A percentile compares a stretch with the other conserved stretches of the same genome.
These are phyloP conservation scores for Solanum lycopersicoides DNA, from an alignment of 257 asterid genomes.

Conservation along the genomic window DNA sequence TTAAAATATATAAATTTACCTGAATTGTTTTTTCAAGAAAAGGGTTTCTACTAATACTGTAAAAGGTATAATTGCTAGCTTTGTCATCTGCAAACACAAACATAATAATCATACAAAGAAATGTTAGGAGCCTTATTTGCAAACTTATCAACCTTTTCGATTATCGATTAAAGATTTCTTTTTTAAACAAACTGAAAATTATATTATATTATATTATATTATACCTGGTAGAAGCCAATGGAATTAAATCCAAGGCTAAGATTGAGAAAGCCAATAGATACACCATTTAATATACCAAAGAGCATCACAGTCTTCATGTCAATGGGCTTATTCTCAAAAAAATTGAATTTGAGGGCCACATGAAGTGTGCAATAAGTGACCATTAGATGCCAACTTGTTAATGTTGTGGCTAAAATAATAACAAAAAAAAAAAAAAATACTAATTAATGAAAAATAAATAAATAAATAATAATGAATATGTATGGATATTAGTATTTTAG, in stretches of 20 bases:
- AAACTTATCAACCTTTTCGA: not conserved
- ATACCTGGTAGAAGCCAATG: slow-evolving; percentile 87
- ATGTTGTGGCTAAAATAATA: slow-evolving; percentile 66
- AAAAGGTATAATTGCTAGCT: slow-evolving; percentile 90
- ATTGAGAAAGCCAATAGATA: slow-evolving; percentile 85
- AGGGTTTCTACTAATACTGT: slow-evolving; percentile 73
- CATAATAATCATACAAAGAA: not conserved
- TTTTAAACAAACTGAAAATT: not conserved
- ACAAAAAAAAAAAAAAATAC: not conserved
- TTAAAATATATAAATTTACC: slow-evolving; percentile 18
- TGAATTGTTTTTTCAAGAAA: slow-evolving; percentile 75
- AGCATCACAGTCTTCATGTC: slow-evolving; percentile 55
- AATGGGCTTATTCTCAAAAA: slow-evolving; percentile 67
- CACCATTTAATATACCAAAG: slow-evolving; percentile 73
- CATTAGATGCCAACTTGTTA: slow-evolving; percentile 95
- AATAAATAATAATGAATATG: not conserved
- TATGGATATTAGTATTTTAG: not conserved
- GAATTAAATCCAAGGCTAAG: slow-evolving; percentile 90
- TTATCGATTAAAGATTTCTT: not conserved
- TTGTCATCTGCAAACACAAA: slow-evolving; percentile 60
- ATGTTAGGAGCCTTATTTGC: not conserved
- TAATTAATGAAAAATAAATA: not conserved
- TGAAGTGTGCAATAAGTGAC: slow-evolving; percentile 86
- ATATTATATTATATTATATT: too few species aligned
- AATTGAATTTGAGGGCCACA: slow-evolving; percentile 56